A percentile compares a stretch with the other conserved stretches of the same genome.
Conservation (phyloP, 2,329 filamentous ascomycete species). For the Neofusicoccum kwambonambiense region DNA sequence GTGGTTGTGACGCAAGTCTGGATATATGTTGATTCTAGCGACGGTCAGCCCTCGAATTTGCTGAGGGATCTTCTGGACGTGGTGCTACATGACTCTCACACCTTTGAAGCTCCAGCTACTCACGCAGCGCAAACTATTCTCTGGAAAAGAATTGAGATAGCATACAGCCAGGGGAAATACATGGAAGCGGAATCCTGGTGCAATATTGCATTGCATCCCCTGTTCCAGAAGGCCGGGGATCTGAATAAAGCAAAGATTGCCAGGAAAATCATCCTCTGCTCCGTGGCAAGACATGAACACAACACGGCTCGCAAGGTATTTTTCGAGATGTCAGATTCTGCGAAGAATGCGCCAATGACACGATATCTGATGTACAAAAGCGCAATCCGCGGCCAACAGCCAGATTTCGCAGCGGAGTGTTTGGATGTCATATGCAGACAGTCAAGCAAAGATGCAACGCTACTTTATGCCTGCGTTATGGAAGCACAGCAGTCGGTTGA, state of each 20-base stretch:
- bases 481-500: slow-evolving; percentile 70
- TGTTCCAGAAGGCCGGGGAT: slow-evolving; percentile 66
- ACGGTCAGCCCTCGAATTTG: slow-evolving; percentile 32
- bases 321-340: slow-evolving; percentile 57
- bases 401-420: slow-evolving; percentile 60
- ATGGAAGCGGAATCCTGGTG: slow-evolving; percentile 69
- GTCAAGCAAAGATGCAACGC: slow-evolving; percentile 55
- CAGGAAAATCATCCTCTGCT: slow-evolving; percentile 71
- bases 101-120: slow-evolving; percentile 60
- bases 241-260: slow-evolving; percentile 67
- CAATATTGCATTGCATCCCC: slow-evolving; percentile 60
- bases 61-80: not conserved
- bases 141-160: slow-evolving; percentile 74
- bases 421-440: slow-evolving; percentile 60
- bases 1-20: slow-evolving; percentile 66
- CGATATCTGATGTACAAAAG: slow-evolving; percentile 75
- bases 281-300: slow-evolving; percentile 58
- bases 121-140: slow-evolving; percentile 69
- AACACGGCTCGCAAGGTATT: slow-evolving; percentile 57
- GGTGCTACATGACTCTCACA: slow-evolving; percentile 8
- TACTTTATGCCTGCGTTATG: slow-evolving; percentile 76
- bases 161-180: slow-evolving; percentile 54
- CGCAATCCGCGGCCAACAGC: slow-evolving; percentile 60
- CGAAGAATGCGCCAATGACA: slow-evolving; percentile 63
- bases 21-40: slow-evolving; percentile 50